phyloP scores from a whole-genome alignment of 805 yeast species.

The Hagleromyces aurorensis region DNA sequence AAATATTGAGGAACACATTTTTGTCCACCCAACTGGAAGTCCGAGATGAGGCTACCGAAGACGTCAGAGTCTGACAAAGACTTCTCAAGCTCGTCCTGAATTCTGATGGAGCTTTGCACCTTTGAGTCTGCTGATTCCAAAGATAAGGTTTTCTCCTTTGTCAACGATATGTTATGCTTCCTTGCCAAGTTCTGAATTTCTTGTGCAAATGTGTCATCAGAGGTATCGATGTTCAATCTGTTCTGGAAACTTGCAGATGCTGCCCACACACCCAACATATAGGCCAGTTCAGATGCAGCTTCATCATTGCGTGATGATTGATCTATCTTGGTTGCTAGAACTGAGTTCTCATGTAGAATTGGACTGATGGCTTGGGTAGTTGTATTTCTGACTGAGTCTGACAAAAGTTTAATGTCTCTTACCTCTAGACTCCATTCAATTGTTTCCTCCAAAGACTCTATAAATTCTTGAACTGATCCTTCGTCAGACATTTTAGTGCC shows the following conservation, averaged over 20 bases:
- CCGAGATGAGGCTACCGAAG: slow-evolving; percentile 11
- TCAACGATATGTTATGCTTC: slow-evolving; percentile 1
- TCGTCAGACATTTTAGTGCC: no score
- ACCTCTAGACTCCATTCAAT: slow-evolving; percentile 39
- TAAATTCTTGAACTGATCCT: slow-evolving; percentile 16
- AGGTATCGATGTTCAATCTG: slow-evolving; percentile 19
- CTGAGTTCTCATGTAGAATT: slow-evolving; percentile 3
- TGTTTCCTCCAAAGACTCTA: slow-evolving; percentile 17
- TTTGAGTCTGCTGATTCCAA: slow-evolving; percentile 3
- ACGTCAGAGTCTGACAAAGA: slow-evolving; percentile 20
- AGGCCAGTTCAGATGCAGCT: slow-evolving; percentile 24
- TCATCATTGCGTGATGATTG: slow-evolving; percentile 1
- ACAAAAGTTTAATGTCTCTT: slow-evolving; percentile 25
- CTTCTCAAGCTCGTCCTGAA: slow-evolving; percentile 5
- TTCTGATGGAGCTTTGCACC: slow-evolving; percentile 1
- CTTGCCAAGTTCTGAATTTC: slow-evolving; percentile 14
- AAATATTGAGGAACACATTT: slow-evolving; percentile 29
- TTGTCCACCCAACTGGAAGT: no score
- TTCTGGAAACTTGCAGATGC: no score
- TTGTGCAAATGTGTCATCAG: slow-evolving; percentile 14
- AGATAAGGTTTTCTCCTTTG: slow-evolving; percentile 1
- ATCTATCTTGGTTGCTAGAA: no score
- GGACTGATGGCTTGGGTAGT: slow-evolving; percentile 35
- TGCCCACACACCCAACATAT: slow-evolving; percentile 35
- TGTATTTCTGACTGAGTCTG: slow-evolving; percentile 22